Base-by-base conservation (phyloP, 441 rosid genomes). In the Cnidoscolus chayamansa region DNA sequence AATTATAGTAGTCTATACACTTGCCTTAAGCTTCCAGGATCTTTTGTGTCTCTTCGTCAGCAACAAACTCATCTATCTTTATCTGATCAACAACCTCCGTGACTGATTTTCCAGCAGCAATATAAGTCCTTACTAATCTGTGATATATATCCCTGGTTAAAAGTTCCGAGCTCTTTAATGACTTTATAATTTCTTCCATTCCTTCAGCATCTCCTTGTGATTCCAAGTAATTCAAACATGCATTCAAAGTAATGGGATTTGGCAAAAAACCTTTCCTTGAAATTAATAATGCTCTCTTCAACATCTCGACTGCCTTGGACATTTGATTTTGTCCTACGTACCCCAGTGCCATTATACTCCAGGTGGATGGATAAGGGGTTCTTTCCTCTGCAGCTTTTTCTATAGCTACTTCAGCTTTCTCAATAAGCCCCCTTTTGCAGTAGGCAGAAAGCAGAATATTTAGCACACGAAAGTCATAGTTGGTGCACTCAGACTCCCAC, bases 371-470 rank as follows among this genome's bases (percentile, higher is more conserved):
- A 67, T 70, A 45, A 0, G 72, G 76, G 10, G 45, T 67, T 31
- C 63, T 76, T 68, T 70, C 76, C 75, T 56, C 61, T 1, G 17
- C 15, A 63, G 80, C 80, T 67, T 65, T 81, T 43, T 77, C 65
- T 12, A 78, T 56, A 63, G 67, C 66, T 59, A 76, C 80, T 65
- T 83, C 85, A 8, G 89, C 87, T 78, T 75, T 75, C 19, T 78
- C 74, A 10, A 78, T 25, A 7, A 79, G 67, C 17, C 74, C 63
- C 67, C 68, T 83, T 3, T 20, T 70, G 70, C 65, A 65, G 65
- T 77, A 59, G 65, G 83, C 76, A 58, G 49, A 32, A 7, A 80
- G 72, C 43, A 74, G 79, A 16, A 58, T 47, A 51, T 71, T 74
- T 51, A 80, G 10, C 30, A 80, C 74, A 19, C 75, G 72, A 31